Conservation (phyloP, 1,139 yeast genomes). For the Kodamaea sp. region DNA sequence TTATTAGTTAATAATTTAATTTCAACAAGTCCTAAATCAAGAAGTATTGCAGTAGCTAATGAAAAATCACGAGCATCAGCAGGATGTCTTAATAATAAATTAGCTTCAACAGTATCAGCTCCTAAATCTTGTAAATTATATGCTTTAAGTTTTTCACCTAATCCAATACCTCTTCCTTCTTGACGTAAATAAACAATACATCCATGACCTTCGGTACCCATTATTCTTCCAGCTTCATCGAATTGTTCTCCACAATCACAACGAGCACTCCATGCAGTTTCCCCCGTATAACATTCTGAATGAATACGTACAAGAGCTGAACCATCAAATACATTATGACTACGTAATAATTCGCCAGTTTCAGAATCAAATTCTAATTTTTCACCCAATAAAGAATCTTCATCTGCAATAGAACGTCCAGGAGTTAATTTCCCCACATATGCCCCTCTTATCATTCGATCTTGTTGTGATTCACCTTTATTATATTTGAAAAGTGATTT, state of each 20-base stretch:
- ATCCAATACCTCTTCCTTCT: constrained; percentile 97
- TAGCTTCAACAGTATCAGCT: constrained; percentile 97
- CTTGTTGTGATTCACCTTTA: constrained; percentile 77
- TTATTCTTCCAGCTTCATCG: constrained; percentile 92
- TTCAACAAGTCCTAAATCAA: constrained; percentile 72
- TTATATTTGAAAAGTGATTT: constrained; percentile 61
- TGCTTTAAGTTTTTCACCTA: constrained; percentile 95
- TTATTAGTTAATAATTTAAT: constrained; percentile 86
- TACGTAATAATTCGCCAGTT: constrained; percentile 48
- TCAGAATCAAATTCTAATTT: constrained; percentile 44
- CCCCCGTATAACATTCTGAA: constrained; percentile 98
- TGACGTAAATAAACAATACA: constrained; percentile 94
- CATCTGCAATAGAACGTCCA: constrained; percentile 70
- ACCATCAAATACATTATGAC: constrained; percentile 38
- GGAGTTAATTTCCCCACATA: constrained; percentile 86
- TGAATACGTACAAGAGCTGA: constrained; percentile 73
- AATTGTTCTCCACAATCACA: constrained; percentile 99
- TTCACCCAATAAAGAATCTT: constrained; percentile 44
- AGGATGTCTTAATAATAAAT: constrained; percentile 87
- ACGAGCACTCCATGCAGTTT: constrained; percentile 97
- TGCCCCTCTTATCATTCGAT: constrained; percentile 96
- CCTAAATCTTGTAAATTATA: constrained; percentile 96
- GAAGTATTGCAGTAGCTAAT: constrained; percentile 85
- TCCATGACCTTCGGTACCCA: constrained; percentile 85
- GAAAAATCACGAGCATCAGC: constrained; percentile 94